A percentile compares a stretch with the other conserved stretches of the same genome.
These are phyloP conservation scores for Boletellus ananiceps DNA, from an alignment of 768 basidiomycete genomes.

Conservation along the genomic window DNA sequence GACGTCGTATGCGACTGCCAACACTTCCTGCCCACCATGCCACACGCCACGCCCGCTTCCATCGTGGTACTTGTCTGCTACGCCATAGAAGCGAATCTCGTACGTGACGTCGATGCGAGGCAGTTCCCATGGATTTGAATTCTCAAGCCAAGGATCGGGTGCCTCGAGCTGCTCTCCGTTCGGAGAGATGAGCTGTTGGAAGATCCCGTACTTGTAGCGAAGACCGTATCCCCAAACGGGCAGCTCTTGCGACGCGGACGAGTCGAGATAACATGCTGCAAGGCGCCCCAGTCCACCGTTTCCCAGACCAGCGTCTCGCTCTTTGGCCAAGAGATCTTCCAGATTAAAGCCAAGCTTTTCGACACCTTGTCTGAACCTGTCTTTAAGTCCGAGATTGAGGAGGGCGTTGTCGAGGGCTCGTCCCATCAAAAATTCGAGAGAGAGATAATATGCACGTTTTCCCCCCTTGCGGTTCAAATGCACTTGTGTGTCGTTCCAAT, in stretches of 20 bases:
- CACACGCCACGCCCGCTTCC: slow-evolving; percentile 61
- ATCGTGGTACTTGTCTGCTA: slow-evolving; percentile 61
- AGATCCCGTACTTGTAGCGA: slow-evolving; percentile 93
- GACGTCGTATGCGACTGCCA: slow-evolving; percentile 91
- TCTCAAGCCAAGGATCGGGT: slow-evolving; percentile 88
- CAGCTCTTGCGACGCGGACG: slow-evolving; percentile 83
- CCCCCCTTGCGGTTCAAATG: slow-evolving; percentile 77
- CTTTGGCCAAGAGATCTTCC: slow-evolving; percentile 81
- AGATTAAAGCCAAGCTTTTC: slow-evolving; percentile 83
- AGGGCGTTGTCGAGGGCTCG: slow-evolving; percentile 76
- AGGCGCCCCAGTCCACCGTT: slow-evolving; percentile 95
- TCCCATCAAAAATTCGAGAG: slow-evolving; percentile 89
- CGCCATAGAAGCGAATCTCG: slow-evolving; percentile 86
- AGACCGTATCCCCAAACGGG: slow-evolving; percentile 96
- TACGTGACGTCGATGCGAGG: slow-evolving; percentile 80
- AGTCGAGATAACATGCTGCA: slow-evolving; percentile 96
- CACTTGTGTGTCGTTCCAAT: slow-evolving; percentile 83
- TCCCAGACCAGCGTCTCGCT: slow-evolving; percentile 92
- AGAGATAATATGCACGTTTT: slow-evolving; percentile 92
- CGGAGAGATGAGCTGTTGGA: slow-evolving; percentile 86
- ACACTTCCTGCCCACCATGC: slow-evolving; percentile 90
- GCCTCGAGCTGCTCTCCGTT: slow-evolving; percentile 84
- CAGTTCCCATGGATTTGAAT: slow-evolving; percentile 87
- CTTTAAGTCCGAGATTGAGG: slow-evolving; percentile 84
- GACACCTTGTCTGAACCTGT: slow-evolving; percentile 63